Evolutionary conservation across 129 eudicot genomes (phyloP), one percentile per base, ranked within the genome.

Genomic region (Artemisia argyi): DNA sequence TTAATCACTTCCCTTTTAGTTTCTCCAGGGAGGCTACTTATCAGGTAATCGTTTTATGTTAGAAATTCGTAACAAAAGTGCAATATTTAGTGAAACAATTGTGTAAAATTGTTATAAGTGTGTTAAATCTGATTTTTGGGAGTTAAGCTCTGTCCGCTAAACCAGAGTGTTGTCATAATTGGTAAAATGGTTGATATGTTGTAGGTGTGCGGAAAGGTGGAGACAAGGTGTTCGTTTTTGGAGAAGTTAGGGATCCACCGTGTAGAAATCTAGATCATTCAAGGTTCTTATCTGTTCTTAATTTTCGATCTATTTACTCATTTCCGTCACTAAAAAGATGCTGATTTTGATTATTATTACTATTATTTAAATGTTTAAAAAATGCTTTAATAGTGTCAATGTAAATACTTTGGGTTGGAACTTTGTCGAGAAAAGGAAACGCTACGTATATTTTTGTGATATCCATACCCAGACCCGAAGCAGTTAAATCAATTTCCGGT

Each of bases 1-100:
- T 89, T 48, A 89, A 79, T 65, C 83, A 83, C 50, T 87, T 92
- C 19, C 95, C 96, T 15, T 92, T 92, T 70, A 83, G 88, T 13
- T 89, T 86, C 80, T 68, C 85, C 39, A 55, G 50, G 18, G 81
- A 77, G 68, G 83, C 91, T 77, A 81, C 86, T 68, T 19, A 55
- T 79, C 68, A 75, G 91, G 89, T 82, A 44, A 50, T 44, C 12
- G 15, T 3, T 30, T 66, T 66, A 19, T 75, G 51, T 13, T 15
- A 18, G 7, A 22, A 24, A 9, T 46, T 46, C 58, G 11, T 72
- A 2, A 44, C 22, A 26, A 71, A 19, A 19, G 59, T 5, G 59
- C 57, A 17, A 46, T 60, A 67, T 22, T 39, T 18, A 13, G 15
- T 49, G 44, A 35, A 0, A 35, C 44, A 42, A 16, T 5, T 44